Conservation (phyloP, 139 green algal genomes). For the Protoeuglena noctilucae region DNA sequence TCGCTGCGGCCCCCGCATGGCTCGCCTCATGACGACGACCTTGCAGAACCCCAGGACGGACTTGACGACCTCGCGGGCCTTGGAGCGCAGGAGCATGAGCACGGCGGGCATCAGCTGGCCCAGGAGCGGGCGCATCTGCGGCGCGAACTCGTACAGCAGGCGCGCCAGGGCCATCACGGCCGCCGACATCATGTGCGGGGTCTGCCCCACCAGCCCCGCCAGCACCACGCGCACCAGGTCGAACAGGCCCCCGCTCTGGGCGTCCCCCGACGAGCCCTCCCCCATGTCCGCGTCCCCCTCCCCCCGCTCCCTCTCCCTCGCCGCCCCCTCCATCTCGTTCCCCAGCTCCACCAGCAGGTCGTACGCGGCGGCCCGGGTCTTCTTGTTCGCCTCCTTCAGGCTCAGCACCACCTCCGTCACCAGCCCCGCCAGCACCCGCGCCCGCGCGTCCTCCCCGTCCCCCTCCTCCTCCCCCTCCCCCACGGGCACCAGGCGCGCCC, state of each 20-base stretch:
- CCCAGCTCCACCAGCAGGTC: conserved; percentile 62
- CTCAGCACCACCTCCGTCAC: conserved; percentile 77
- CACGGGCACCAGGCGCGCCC: neutral
- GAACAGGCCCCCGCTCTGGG: neutral
- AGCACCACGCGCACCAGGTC: conserved; percentile 62
- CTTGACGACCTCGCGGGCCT: conserved; percentile 80
- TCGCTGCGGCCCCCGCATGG: too few relatives aligned
- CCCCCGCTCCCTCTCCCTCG: neutral
- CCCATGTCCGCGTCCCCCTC: conserved; percentile 18
- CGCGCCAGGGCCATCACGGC: conserved; percentile 71
- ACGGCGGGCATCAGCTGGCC: conserved; percentile 57
- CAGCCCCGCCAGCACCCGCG: conserved; percentile 29
- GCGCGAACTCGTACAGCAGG: conserved; percentile 81
- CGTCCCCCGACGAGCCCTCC: conserved; percentile 15
- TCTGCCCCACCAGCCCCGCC: conserved; percentile 49
- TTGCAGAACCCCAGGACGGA: conserved; percentile 84
- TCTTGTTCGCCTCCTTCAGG: conserved; percentile 85
- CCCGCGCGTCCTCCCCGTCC: conserved; percentile 9
- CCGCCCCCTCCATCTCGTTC: conserved; percentile 3
- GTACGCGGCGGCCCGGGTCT: conserved; percentile 65
- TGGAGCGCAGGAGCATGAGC: conserved; percentile 65
- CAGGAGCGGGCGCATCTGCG: conserved; percentile 28
- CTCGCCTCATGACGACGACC: conserved; percentile 68
- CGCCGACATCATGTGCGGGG: conserved; percentile 51
- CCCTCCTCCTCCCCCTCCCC: conserved; percentile 2